phyloP scores from a whole-genome alignment of 805 yeast genomes.

The Wickerhamiella parazyma region DNA sequence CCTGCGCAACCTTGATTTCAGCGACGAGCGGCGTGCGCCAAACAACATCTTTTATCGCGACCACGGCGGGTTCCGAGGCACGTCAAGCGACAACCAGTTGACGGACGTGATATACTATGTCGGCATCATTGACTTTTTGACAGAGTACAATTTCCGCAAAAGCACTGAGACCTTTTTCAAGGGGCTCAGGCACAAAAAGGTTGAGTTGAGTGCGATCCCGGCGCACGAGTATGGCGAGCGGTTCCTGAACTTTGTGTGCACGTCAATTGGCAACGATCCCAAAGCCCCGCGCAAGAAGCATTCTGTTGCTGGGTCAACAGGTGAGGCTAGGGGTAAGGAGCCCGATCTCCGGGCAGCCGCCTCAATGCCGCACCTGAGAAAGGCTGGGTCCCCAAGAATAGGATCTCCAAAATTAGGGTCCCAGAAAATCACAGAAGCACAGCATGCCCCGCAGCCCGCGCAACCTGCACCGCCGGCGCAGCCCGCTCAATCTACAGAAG shows the following conservation, averaged over 20 bases:
- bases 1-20: constrained; percentile 23
- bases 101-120: constrained; percentile 63
- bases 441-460: background rate
- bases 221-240: constrained; percentile 83
- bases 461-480: background rate
- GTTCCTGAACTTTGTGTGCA: constrained; percentile 52
- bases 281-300: background rate
- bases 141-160: constrained; percentile 46
- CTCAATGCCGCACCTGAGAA: background rate
- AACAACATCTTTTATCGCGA: constrained; percentile 53
- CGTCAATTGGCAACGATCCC: constrained; percentile 5
- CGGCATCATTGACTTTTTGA: constrained; percentile 89
- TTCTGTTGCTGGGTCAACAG: background rate
- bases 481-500: background rate
- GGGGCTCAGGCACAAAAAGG: constrained; percentile 51
- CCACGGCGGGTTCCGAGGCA: constrained; percentile 74
- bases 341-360: background rate
- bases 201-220: constrained; percentile 76
- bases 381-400: too few relatives aligned
- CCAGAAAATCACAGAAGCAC: background rate
- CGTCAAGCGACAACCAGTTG: constrained; percentile 49
- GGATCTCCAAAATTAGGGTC: too few relatives aligned
- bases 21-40: constrained; percentile 20
- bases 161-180: constrained; percentile 78
- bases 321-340: background rate